Evolutionary conservation across 192 early-diverging fungal genomes (phyloP).

Genomic region (Backusella circina): DNA sequence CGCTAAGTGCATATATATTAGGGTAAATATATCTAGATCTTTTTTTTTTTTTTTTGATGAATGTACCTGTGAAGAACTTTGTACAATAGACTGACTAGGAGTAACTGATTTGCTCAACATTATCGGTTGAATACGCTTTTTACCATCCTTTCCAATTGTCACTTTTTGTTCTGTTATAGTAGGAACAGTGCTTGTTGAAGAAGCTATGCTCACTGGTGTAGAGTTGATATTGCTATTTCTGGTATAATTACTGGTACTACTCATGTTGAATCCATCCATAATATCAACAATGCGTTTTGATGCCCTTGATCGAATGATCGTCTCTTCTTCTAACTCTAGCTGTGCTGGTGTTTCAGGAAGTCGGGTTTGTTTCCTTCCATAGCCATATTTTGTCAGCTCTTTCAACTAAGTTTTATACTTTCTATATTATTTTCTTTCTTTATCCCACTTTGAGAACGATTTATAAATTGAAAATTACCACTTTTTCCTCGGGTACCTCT

Average conservation of each 20-base stretch:
- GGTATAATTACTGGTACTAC: too few relatives aligned
- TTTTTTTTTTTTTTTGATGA: neutral
- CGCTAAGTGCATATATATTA: neutral
- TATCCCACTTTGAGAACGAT: neutral
- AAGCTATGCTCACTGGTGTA: neutral
- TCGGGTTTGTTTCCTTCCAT: conserved; percentile 40
- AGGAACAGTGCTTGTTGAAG: neutral
- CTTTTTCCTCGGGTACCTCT: conserved; percentile 60
- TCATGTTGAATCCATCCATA: conserved; percentile 22
- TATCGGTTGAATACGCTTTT: conserved; percentile 79
- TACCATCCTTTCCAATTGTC: conserved; percentile 73
- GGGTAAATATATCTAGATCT: too few relatives aligned
- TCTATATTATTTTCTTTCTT: neutral
- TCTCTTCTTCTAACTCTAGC: conserved; percentile 62
- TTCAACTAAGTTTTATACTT: conserved; percentile 28
- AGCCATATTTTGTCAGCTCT: conserved; percentile 46
- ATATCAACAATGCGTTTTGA: conserved; percentile 20
- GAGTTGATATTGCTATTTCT: neutral
- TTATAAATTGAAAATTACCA: conserved; percentile 38
- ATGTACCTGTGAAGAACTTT: neutral
- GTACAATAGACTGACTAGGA: neutral
- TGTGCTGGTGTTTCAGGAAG: conserved; percentile 64
- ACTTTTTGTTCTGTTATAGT: conserved; percentile 46
- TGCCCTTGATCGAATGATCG: conserved; percentile 12
- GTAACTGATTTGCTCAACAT: conserved; percentile 16